Percentiles rank a stretch among this genome's conserved stretches.
phyloP scores from a whole-genome alignment of 306 rosid species.

The Biancaea sappan region DNA sequence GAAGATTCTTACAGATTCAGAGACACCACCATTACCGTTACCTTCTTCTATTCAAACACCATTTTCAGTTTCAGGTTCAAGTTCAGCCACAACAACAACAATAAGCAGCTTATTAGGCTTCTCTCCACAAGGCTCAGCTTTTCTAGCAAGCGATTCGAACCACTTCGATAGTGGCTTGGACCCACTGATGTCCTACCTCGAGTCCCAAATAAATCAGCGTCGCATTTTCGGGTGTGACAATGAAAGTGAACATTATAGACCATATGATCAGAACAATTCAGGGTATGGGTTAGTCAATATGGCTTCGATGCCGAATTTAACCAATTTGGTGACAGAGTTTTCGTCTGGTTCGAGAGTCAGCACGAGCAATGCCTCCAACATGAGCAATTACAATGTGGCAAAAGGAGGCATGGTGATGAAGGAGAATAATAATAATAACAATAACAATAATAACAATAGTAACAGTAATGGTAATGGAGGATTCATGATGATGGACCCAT shows the following conservation, averaged over 20 bases:
- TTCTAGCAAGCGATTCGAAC: slow-evolving; percentile 46
- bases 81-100: neutral
- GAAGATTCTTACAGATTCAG: neutral
- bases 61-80: slow-evolving; percentile 16
- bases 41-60: slow-evolving; percentile 38
- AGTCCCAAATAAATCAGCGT: slow-evolving; percentile 10
- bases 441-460: no score
- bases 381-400: slow-evolving; percentile 58
- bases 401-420: slow-evolving; percentile 40
- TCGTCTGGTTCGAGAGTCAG: slow-evolving; percentile 58
- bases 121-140: slow-evolving; percentile 57
- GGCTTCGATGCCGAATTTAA: neutral
- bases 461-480: slow-evolving; percentile 27
- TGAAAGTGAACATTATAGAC: no score
- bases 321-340: neutral
- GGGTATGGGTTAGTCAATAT: neutral
- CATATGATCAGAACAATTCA: no score
- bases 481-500: slow-evolving; percentile 51
- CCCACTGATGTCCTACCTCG: neutral
- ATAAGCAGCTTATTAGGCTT: neutral
- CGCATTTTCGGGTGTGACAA: no score
- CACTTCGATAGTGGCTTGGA: slow-evolving; percentile 41
- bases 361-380: slow-evolving; percentile 79
- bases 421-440: slow-evolving; percentile 49
- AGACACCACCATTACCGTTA: slow-evolving; percentile 21